Evolutionary conservation across 208 protist genomes (phyloP), one percentile per base, ranked within the genome.

Genomic region (Kentomonas sorsogonicus): DNA sequence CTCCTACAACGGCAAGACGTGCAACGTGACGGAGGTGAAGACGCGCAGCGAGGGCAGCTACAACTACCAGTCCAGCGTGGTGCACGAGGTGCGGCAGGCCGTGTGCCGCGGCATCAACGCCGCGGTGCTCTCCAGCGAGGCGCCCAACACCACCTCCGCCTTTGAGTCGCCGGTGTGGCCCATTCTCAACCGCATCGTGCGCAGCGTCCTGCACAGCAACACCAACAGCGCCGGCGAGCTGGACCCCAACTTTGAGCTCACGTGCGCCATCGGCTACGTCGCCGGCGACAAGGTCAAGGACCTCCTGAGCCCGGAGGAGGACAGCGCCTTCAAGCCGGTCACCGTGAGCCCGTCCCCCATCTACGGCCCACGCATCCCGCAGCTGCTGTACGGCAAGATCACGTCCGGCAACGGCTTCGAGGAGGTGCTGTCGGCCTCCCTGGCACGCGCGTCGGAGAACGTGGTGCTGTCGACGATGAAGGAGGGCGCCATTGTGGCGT

Each of bases 141-240:
- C 72, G 1, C 67, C 76, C 3, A 85, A 89, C 66, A 69, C 78
- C 1, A 58, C 63, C 1, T 46, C 53, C 26, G 63, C 77, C 47
- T 86, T 86, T 45, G 53, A 71, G 13, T 92, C 85, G 0, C 79
- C 79, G 10, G 82, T 87, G 10, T 89, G 81, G 82, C 71, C 74
- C 31, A 76, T 72, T 52, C 60, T 89, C 43, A 79, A 72, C 43
- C 79, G 78, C 46, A 63, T 87, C 29, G 77, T 91, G 11, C 66
- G 79, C 10, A 70, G 66, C 3, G 58, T 91, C 38, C 58, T 89
- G 46, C 34, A 67, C 25, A 61, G 66, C 25, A 83, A 75, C 58
- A 63, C 55, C 1, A 50, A 66, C 33, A 30, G 33, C 3, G 53
- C 48, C n/a, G 72, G 67, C 5, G 50, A 64, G 20, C 44, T 63